Conservation (phyloP, 495 filamentous ascomycete genomes). For the Acidiella bohemica region DNA sequence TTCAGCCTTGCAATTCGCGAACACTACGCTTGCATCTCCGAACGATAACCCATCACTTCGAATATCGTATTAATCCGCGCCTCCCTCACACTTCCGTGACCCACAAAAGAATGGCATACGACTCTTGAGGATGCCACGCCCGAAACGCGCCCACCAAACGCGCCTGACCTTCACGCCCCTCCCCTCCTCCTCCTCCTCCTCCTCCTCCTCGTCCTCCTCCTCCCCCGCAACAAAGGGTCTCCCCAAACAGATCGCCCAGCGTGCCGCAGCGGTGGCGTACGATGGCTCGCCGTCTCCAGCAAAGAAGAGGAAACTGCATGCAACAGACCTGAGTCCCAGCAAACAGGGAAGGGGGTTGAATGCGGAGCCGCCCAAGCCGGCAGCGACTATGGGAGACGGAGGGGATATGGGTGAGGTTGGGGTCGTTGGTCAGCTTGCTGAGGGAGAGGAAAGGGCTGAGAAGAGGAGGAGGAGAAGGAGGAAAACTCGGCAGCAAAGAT, state of each 20-base stretch:
- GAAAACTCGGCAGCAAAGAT: conserved; percentile 8
- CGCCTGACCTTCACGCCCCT: conserved; percentile 27
- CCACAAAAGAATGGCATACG: neutral
- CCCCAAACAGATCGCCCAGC: conserved; percentile 18
- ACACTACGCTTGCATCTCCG: too few species aligned
- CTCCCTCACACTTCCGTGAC: too few species aligned
- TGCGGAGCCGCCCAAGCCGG: conserved; percentile 13
- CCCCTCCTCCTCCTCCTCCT: conserved; percentile 24
- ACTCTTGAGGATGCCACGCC: neutral
- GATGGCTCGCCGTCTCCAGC: conserved; percentile 16
- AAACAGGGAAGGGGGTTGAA: conserved; percentile 1
- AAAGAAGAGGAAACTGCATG: conserved; percentile 20
- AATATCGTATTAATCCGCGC: too few species aligned
- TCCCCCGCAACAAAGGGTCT: conserved; percentile 19
- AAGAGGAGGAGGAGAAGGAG: too few species aligned
- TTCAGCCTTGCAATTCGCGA: too few species aligned
- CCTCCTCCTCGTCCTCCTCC: conserved; percentile 25
- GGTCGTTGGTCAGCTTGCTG: too few species aligned
- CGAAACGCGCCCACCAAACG: conserved; percentile 21
- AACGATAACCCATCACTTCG: too few species aligned
- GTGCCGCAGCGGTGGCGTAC: conserved; percentile 21
- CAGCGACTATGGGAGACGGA: conserved; percentile 4
- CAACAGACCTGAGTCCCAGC: neutral
- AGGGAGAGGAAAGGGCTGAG: too few species aligned
- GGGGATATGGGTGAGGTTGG: too few species aligned